phyloP scores from a whole-genome alignment of 495 filamentous ascomycete species.

The Neurospora intermedia region DNA sequence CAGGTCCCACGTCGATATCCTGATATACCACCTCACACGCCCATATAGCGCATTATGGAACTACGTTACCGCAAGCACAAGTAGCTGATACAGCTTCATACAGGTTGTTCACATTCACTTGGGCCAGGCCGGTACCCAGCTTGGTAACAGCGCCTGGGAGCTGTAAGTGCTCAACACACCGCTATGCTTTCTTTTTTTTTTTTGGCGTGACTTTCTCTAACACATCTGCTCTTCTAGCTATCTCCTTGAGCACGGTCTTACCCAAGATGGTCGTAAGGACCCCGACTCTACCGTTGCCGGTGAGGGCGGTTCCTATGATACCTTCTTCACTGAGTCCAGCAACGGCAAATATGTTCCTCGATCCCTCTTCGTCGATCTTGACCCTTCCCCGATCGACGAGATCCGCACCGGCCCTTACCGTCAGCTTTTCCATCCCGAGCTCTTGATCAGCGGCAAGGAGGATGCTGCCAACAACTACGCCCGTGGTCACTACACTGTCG shows the following conservation, averaged over 20 bases:
- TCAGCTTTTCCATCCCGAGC: slow-evolving; percentile 82
- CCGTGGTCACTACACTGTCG: slow-evolving; percentile 86
- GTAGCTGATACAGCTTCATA: slow-evolving; percentile 7
- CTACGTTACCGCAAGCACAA: not conserved
- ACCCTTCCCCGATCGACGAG: slow-evolving; percentile 87
- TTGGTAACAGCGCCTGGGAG: slow-evolving; percentile 92
- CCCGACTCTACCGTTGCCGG: slow-evolving; percentile 49
- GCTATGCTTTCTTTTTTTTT: slow-evolving; percentile 12
- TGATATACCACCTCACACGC: not conserved
- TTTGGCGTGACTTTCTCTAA: slow-evolving; percentile 5
- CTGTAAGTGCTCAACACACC: slow-evolving; percentile 55
- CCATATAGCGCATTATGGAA: not conserved
- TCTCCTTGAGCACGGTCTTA: slow-evolving; percentile 82
- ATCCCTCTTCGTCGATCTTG: slow-evolving; percentile 81
- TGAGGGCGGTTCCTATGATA: slow-evolving; percentile 68
- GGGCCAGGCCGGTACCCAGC: slow-evolving; percentile 87
- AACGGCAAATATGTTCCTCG: slow-evolving; percentile 83
- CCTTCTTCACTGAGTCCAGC: slow-evolving; percentile 84
- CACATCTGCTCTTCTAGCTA: slow-evolving; percentile 44
- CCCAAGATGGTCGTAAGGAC: slow-evolving; percentile 60
- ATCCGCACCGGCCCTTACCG: slow-evolving; percentile 76
- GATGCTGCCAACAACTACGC: slow-evolving; percentile 95
- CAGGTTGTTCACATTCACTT: slow-evolving; percentile 85
- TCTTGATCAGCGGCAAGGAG: slow-evolving; percentile 83
- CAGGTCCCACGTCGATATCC: not conserved